phyloP scores from a whole-genome alignment of 176 grass and related monocot genomes.

The Pontederia crassipes region DNA sequence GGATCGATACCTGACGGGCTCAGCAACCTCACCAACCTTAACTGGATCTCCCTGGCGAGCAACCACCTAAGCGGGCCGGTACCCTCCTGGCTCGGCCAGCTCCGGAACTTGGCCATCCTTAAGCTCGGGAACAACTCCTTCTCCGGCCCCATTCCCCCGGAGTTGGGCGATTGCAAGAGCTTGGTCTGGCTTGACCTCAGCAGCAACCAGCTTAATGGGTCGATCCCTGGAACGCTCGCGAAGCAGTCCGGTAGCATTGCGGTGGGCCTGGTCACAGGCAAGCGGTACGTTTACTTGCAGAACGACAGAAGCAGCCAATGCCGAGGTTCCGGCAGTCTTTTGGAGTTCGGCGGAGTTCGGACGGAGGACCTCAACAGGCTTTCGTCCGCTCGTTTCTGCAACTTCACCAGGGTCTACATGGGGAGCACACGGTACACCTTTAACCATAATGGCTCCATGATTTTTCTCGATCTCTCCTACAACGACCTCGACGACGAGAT shows the following conservation, averaged over 20 bases:
- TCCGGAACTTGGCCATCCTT: constrained; percentile 64
- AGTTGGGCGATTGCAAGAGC: constrained; percentile 88
- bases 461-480: constrained; percentile 85
- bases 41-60: constrained; percentile 92
- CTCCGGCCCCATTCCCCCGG: constrained; percentile 54
- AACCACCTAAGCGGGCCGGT: constrained; percentile 68
- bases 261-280: constrained; percentile 55
- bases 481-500: constrained; percentile 67
- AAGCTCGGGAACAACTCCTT: constrained; percentile 92
- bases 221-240: constrained; percentile 53
- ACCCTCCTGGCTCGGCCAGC: constrained; percentile 67
- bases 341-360: constrained; percentile 81
- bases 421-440: constrained; percentile 82
- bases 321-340: constrained; percentile 63
- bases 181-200: constrained; percentile 87
- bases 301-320: constrained; percentile 83
- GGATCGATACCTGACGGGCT: constrained; percentile 56
- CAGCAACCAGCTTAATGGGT: constrained; percentile 66
- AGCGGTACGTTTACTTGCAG: constrained; percentile 68
- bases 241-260: constrained; percentile 75
- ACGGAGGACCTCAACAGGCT: constrained; percentile 58
- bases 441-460: constrained; percentile 92
- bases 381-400: constrained; percentile 65
- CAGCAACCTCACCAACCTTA: constrained; percentile 52
- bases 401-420: constrained; percentile 80